Percentiles rank a stretch among this genome's conserved stretches.
Evolutionary conservation across 108 stramenopile genomes (phyloP).

Genomic region (Cyclotella kingstonii): DNA sequence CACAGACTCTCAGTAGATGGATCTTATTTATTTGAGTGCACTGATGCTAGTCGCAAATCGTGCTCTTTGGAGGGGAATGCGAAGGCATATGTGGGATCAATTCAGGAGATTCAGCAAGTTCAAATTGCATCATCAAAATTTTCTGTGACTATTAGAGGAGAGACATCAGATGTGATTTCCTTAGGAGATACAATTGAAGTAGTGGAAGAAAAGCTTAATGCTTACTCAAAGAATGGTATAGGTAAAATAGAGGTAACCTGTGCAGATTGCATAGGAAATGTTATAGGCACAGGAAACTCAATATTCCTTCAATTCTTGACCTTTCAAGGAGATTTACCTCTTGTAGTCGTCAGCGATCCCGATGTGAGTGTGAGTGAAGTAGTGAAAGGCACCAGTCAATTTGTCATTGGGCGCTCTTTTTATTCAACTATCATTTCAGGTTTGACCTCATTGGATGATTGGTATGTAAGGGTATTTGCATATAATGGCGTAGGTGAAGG

Average conservation of each 20-base stretch:
- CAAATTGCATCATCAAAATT: conserved; percentile 31
- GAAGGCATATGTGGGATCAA: conserved; percentile 28
- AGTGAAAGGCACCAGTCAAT: conserved; percentile 44
- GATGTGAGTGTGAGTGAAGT: conserved; percentile 30
- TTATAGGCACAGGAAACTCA: conserved; percentile 20
- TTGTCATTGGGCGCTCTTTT: conserved; percentile 42
- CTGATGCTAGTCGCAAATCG: conserved; percentile 20
- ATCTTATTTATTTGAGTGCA: conserved; percentile 45
- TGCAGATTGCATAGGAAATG: conserved; percentile 15
- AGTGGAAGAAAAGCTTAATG: conserved; percentile 41
- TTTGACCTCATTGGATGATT: conserved; percentile 51
- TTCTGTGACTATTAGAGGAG: conserved; percentile 36
- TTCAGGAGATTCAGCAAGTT: conserved; percentile 38
- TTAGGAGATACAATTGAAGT: conserved; percentile 26
- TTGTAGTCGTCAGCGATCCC: conserved; percentile 29
- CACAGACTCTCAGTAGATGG: conserved; percentile 51
- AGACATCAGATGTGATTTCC: conserved; percentile 33
- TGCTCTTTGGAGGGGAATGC: conserved; percentile 36
- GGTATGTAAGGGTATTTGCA: conserved; percentile 77
- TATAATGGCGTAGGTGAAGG: conserved; percentile 75
- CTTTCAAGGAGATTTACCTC: conserved; percentile 46
- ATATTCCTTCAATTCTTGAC: conserved; percentile 37
- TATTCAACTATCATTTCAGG: conserved; percentile 44
- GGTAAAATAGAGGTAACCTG: conserved; percentile 36
- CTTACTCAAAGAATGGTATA: conserved; percentile 23